Evolutionary conservation across 441 rosid genomes (phyloP).

Genomic region (Corymbia citriodora): DNA sequence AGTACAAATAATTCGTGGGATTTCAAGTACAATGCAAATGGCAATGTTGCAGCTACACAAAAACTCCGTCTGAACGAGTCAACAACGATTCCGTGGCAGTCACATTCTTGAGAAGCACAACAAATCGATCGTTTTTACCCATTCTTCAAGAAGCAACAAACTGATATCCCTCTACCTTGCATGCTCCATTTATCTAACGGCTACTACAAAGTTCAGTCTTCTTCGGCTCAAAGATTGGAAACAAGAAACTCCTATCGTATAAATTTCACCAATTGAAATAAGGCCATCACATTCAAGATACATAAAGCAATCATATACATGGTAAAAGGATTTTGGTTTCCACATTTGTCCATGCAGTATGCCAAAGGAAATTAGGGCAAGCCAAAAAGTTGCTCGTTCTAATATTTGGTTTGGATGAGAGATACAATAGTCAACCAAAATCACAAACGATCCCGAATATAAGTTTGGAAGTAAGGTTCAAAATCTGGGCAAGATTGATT

Average conservation of each 20-base stretch:
- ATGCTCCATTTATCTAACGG: not conserved
- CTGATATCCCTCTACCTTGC: not conserved
- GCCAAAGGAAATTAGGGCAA: no score
- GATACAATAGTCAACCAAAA: no score
- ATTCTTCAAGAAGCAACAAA: not conserved
- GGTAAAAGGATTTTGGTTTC: no score
- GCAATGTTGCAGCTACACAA: not conserved
- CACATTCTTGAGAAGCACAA: not conserved
- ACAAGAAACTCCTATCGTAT: not conserved
- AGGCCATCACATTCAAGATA: not conserved
- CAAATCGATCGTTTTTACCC: not conserved
- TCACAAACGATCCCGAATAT: no score
- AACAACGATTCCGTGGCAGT: not conserved
- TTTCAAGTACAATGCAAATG: not conserved
- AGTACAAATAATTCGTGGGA: not conserved
- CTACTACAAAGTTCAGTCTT: not conserved
- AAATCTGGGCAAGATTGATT: no score
- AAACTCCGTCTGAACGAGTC: not conserved
- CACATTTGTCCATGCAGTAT: no score
- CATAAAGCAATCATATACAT: not conserved
- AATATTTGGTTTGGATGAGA: no score
- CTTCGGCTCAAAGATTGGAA: not conserved
- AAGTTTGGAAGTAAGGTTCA: no score
- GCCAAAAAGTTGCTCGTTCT: no score
- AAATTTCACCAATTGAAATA: not conserved